Conservation (phyloP, 116 monocot genomes). For the Posidonia oceanica region DNA sequence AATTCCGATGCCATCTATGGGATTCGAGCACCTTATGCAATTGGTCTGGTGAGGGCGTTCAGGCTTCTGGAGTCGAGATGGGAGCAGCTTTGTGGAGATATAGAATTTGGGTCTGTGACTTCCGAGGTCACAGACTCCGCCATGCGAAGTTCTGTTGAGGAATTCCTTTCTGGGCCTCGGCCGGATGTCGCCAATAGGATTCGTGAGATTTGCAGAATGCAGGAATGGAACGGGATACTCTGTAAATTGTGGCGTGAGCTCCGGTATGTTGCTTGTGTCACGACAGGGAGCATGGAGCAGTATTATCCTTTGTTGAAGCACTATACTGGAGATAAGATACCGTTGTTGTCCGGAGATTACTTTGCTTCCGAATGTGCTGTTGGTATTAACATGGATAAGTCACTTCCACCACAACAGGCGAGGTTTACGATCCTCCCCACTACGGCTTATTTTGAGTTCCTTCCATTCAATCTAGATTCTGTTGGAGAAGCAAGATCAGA, state of each 20-base stretch:
- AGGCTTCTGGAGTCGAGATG: constrained; percentile 28
- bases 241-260: constrained; percentile 17
- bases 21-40: constrained; percentile 33
- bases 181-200: constrained; percentile 12
- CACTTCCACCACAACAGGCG: constrained; percentile 12
- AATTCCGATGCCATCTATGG: constrained; percentile 2
- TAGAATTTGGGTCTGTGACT: constrained; percentile 11
- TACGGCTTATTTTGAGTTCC: constrained; percentile 43
- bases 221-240: constrained; percentile 17
- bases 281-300: constrained; percentile 40
- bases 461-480: constrained; percentile 13
- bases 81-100: constrained; percentile 39
- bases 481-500: not conserved
- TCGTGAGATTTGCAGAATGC: constrained; percentile 8
- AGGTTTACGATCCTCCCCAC: constrained; percentile 22
- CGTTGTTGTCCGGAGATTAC: constrained; percentile 24
- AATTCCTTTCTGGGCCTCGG: constrained; percentile 14
- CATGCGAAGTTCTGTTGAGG: constrained; percentile 16
- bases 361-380: constrained; percentile 31
- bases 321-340: constrained; percentile 24
- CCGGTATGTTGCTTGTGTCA: constrained; percentile 25
- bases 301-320: constrained; percentile 19
- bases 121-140: constrained; percentile 11
- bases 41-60: constrained; percentile 17
- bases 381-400: constrained; percentile 22